A percentile compares a stretch with the other conserved stretches of the same genome.
Conservation (phyloP, 2,329 filamentous ascomycete species). For the Emmonsiellopsis sp. region DNA sequence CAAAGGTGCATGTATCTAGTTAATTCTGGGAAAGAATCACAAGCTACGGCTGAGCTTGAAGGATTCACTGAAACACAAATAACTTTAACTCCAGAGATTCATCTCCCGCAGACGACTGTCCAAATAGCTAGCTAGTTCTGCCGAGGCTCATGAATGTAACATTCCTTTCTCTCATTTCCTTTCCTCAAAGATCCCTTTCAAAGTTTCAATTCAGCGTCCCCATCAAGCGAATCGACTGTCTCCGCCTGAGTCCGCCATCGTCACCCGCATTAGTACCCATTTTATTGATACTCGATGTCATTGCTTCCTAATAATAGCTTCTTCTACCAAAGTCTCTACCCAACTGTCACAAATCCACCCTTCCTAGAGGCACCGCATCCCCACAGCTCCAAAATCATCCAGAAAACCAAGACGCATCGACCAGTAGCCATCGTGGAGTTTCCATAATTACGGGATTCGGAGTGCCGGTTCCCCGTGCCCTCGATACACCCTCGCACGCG, state of each 20-base stretch:
- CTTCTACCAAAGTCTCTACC: not conserved
- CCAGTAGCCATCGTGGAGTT: not conserved
- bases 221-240: too few relatives aligned
- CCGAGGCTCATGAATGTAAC: not conserved
- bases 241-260: not conserved
- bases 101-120: not conserved
- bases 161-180: not conserved
- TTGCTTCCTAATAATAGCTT: not conserved
- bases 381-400: not conserved
- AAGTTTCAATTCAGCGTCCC: not conserved
- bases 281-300: not conserved
- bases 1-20: not conserved
- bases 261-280: not conserved
- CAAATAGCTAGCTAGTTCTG: not conserved
- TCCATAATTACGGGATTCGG: not conserved
- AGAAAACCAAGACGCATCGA: not conserved
- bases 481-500: not conserved
- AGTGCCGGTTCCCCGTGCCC: not conserved
- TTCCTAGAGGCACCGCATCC: not conserved
- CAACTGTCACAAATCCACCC: not conserved
- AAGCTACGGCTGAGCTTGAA: not conserved
- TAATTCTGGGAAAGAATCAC: not conserved
- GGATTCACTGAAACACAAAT: not conserved
- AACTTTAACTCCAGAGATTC: not conserved
- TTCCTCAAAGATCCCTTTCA: not conserved